phyloP scores from a whole-genome alignment of 1,284 basidiomycete species.

The Papiliotrema laurentii region DNA sequence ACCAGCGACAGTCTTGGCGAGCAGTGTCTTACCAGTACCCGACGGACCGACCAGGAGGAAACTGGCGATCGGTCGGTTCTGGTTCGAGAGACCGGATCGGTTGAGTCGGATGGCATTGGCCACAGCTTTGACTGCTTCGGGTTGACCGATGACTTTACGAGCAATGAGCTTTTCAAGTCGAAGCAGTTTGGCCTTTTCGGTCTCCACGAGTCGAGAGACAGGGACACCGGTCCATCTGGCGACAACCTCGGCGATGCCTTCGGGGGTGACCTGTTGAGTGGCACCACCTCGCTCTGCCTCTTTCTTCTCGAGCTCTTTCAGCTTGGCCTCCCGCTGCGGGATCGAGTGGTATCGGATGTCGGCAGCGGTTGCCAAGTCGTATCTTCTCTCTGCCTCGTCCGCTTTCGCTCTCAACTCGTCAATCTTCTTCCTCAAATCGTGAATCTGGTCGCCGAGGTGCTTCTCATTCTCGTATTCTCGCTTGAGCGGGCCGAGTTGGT shows the following conservation, averaged over 20 bases:
- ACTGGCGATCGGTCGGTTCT: constrained; percentile 54
- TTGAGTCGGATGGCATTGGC: constrained; percentile 57
- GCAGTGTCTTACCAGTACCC: constrained; percentile 56
- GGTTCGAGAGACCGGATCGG: constrained; percentile 55
- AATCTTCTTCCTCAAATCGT: constrained; percentile 71
- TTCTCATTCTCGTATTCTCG: constrained; percentile 89
- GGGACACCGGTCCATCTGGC: constrained; percentile 52
- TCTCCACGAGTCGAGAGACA: constrained; percentile 44
- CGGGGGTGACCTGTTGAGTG: constrained; percentile 49
- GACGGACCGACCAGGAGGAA: constrained; percentile 54
- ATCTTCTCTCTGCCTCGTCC: constrained; percentile 87
- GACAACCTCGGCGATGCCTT: constrained; percentile 56
- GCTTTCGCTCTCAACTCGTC: constrained; percentile 91
- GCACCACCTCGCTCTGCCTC: constrained; percentile 49
- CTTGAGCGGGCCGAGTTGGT: constrained; percentile 81
- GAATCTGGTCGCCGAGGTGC: constrained; percentile 78
- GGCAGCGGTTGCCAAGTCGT: constrained; percentile 77
- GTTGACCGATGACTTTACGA: constrained; percentile 55
- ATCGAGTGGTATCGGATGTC: constrained; percentile 90
- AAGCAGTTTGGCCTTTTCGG: constrained; percentile 51
- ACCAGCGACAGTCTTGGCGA: constrained; percentile 52
- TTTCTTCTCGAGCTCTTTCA: constrained; percentile 55
- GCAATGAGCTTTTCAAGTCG: constrained; percentile 51
- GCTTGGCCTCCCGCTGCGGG: constrained; percentile 77
- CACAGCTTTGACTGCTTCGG: constrained; percentile 56